A percentile compares a stretch with the other conserved stretches of the same genome.
These are phyloP conservation scores for Talaromyces verruculosus DNA, from an alignment of 2,329 filamentous ascomycete species.

Conservation along the genomic window DNA sequence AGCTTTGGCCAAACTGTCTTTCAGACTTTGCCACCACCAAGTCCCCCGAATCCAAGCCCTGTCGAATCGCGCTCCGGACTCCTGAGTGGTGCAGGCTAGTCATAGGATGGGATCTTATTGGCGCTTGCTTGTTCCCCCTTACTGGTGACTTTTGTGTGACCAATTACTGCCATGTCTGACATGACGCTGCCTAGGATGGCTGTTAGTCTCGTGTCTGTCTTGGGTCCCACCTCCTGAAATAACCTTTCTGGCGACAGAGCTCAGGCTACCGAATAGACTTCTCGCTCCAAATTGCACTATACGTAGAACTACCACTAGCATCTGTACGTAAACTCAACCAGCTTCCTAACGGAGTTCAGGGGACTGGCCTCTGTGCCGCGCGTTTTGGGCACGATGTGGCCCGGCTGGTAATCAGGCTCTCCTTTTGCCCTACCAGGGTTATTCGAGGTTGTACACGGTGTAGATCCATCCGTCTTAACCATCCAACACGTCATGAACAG, in stretches of 20 bases:
- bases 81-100: neutral
- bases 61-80: neutral
- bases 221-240: neutral
- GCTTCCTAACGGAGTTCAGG: neutral
- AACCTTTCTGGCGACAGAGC: neutral
- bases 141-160: slow-evolving; percentile 1
- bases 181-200: neutral
- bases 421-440: neutral
- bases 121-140: neutral
- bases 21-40: slow-evolving; percentile 4
- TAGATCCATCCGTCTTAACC: slow-evolving; percentile 2
- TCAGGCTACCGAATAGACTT: neutral
- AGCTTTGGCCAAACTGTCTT: neutral
- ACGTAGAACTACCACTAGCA: neutral
- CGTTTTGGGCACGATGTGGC: neutral
- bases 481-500: neutral
- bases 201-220: neutral
- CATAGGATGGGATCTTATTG: slow-evolving; percentile 3
- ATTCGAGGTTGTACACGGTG: slow-evolving; percentile 12
- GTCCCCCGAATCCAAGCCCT: neutral
- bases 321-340: neutral
- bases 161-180: neutral
- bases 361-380: neutral
- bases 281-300: neutral
- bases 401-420: neutral